Percentiles rank a stretch among this genome's conserved stretches.
phyloP scores from a whole-genome alignment of 1,284 basidiomycete species.

The Coniophora puteana region DNA sequence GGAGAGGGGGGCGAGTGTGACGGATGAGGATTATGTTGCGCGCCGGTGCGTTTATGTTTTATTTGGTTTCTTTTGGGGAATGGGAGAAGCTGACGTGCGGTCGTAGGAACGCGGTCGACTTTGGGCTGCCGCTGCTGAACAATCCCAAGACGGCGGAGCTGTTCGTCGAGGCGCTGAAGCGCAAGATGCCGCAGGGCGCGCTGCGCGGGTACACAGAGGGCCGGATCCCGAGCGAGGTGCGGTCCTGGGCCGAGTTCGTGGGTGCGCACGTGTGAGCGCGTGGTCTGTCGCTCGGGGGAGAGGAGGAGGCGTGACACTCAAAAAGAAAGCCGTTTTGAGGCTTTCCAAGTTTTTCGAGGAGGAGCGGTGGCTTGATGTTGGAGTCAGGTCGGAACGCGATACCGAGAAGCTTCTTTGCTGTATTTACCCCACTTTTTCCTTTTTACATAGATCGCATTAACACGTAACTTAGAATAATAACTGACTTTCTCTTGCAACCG shows the following conservation, averaged over 20 bases:
- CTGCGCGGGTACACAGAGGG: slow-evolving; percentile 86
- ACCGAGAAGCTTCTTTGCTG: too few species aligned
- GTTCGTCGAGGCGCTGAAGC: slow-evolving; percentile 87
- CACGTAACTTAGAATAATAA: too few species aligned
- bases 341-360: too few species aligned
- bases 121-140: slow-evolving; percentile 88
- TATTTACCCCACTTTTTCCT: too few species aligned
- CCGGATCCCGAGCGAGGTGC: slow-evolving; percentile 89
- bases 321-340: too few species aligned
- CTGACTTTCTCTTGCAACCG: too few species aligned
- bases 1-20: slow-evolving; percentile 71
- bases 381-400: too few species aligned
- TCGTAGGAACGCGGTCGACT: slow-evolving; percentile 89
- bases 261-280: slow-evolving; percentile 54
- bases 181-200: slow-evolving; percentile 86
- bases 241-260: slow-evolving; percentile 87
- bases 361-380: too few species aligned
- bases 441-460: too few species aligned
- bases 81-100: too few species aligned
- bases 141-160: slow-evolving; percentile 87
- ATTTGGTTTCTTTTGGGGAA: slow-evolving; percentile 2
- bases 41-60: too few species aligned
- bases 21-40: slow-evolving; percentile 97
- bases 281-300: neutral
- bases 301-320: neutral